Percentiles rank a stretch among this genome's conserved stretches.
Evolutionary conservation across 106 monocot species (phyloP).

Genomic region (Narthecium ossifragum): DNA sequence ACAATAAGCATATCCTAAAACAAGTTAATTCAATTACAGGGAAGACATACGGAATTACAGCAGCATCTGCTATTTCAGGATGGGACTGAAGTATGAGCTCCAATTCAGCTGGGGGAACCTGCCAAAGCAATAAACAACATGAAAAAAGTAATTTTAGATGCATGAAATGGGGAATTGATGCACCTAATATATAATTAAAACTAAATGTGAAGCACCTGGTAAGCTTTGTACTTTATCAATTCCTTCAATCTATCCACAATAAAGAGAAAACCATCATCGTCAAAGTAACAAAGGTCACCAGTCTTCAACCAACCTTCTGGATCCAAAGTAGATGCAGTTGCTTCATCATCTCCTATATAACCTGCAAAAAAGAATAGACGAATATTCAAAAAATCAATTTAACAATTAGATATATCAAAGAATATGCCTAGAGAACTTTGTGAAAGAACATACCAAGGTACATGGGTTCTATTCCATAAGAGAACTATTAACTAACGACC

Average conservation of each 20-base stretch:
- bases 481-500: no score
- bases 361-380: conserved; percentile 23
- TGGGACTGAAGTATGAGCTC: conserved; percentile 69
- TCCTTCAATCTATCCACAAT: conserved; percentile 69
- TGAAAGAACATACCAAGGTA: no score
- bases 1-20: no score
- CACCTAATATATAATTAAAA: no score
- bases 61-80: conserved; percentile 57
- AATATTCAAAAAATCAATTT: no score
- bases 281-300: conserved; percentile 71
- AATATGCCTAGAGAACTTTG: no score
- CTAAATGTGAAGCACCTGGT: conserved; percentile 47
- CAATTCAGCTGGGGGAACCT: conserved; percentile 77
- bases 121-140: no score
- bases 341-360: conserved; percentile 50
- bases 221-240: conserved; percentile 76
- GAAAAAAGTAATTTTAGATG: no score
- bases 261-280: conserved; percentile 59
- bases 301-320: conserved; percentile 73
- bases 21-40: no score
- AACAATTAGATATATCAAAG: no score
- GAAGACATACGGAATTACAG: conserved; percentile 87
- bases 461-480: no score
- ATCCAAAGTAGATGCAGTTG: conserved; percentile 51
- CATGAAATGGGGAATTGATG: no score